Base-by-base conservation (phyloP, 176 grass and related monocot genomes). In the Musa acuminata region DNA sequence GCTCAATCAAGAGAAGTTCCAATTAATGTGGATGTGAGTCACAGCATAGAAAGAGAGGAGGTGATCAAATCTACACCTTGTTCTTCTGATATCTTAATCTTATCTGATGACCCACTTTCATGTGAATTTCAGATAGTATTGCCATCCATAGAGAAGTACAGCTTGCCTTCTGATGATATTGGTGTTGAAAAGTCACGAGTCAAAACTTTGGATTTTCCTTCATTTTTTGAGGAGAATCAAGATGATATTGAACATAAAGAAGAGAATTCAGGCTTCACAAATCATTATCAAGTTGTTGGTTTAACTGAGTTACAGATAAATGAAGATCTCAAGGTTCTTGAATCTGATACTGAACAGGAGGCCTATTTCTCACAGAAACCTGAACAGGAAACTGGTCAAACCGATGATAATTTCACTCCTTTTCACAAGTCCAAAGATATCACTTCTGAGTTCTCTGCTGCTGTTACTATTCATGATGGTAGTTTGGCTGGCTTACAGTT, bases 141-240 rank as follows among this genome's bases (percentile, higher is more conserved):
- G 23, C 20, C 53, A 77, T 52, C 75, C 4, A 80, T 73, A 66
- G 80, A 78, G 65, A 71, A 72, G 2, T 81, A 82, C 64, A 69
- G 23, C 78, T 60, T 74, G 59, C 72, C 82, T 25, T 51, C 81
- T 73, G 76, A 71, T 79, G 83, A 83, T 76, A 75, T 80, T 92
- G 72, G 59, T 13, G 57, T 67, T 0, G 83, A 71, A 79, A 62
- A 79, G 21, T 76, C 83, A 19, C 81, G 68, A 57, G 73, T 65
- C 57, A 88, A 83, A 72, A 79, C 76, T 67, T 84, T 83, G 85
- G 85, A 92, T 73, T 74, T 96, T 43, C 93, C 89, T 49, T 79
- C 93, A 48, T 92, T 92, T 49, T 85, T 85, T 7, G 90, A 93
- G 58, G 93, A 92, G 78, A 86, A 85, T 49, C 25, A 76, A 3